These are phyloP conservation scores for Eleusine indica DNA, from an alignment of 176 grass and related monocot genomes.

Conservation along the genomic window DNA sequence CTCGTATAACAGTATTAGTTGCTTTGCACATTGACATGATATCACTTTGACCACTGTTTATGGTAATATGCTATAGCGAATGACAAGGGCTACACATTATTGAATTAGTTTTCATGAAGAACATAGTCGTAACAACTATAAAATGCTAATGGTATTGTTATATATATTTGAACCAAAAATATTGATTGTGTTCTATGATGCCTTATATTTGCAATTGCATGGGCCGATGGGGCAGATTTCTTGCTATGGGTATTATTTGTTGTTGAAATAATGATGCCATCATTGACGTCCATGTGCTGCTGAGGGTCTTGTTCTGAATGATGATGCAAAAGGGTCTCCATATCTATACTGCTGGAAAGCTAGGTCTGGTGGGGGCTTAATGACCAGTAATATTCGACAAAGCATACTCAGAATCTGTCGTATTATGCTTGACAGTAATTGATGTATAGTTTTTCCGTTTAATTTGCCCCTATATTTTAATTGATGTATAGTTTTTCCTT, in stretches of 20 bases:
- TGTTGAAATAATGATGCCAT: constrained; percentile 23
- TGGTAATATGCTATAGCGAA: neutral
- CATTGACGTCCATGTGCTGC: constrained; percentile 28
- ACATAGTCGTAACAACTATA: neutral
- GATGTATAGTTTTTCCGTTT: constrained; percentile 22
- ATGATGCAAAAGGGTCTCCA: constrained; percentile 20
- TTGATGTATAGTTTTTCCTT: constrained; percentile 31
- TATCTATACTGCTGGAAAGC: constrained; percentile 12
- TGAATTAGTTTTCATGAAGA: neutral
- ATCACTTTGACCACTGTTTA: neutral
- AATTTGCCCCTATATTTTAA: constrained; percentile 34
- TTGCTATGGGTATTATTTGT: constrained; percentile 7
- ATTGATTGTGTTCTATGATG: neutral
- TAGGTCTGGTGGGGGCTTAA: constrained; percentile 38
- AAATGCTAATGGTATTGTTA: neutral
- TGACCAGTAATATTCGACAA: constrained; percentile 20
- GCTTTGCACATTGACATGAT: neutral
- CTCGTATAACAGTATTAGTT: neutral
- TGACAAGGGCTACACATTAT: neutral
- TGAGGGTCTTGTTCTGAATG: constrained; percentile 40
- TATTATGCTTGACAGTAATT: constrained; percentile 31
- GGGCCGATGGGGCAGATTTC: neutral
- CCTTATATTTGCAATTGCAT: neutral
- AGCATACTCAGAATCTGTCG: constrained; percentile 36
- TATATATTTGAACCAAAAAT: neutral